A percentile compares a stretch with the other conserved stretches of the same genome.
Conservation (phyloP, 192 early-diverging fungal genomes). For the Pilobolus umbonatus region DNA sequence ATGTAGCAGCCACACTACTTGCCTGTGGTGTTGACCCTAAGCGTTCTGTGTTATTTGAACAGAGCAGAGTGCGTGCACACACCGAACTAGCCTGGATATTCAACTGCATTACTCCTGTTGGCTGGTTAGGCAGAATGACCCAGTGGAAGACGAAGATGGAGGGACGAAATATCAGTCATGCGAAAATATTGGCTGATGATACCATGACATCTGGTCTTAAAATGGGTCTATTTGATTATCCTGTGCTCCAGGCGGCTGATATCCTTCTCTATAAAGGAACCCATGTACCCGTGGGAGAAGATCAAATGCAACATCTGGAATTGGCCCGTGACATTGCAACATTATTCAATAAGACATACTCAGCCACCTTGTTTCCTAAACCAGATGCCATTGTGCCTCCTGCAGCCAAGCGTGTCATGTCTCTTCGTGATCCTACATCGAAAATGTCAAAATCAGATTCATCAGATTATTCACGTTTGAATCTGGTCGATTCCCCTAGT, state of each 20-base stretch:
- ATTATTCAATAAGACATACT: constrained; percentile 72
- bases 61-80: constrained; percentile 75
- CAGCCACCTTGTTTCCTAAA: constrained; percentile 58
- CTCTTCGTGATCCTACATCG: constrained; percentile 62
- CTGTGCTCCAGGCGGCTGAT: constrained; percentile 89
- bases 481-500: constrained; percentile 65
- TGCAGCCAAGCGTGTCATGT: constrained; percentile 77
- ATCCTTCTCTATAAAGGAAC: constrained; percentile 85
- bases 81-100: constrained; percentile 83
- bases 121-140: constrained; percentile 91
- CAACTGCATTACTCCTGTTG: constrained; percentile 80
- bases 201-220: constrained; percentile 42
- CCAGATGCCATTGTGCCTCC: constrained; percentile 61
- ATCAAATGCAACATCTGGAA: constrained; percentile 90
- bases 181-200: constrained; percentile 40
- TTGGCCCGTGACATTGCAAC: constrained; percentile 73
- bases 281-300: constrained; percentile 88
- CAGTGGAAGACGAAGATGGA: constrained; percentile 81
- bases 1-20: constrained; percentile 74
- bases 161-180: constrained; percentile 17
- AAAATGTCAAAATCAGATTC: constrained; percentile 93
- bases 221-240: constrained; percentile 85
- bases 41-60: constrained; percentile 74
- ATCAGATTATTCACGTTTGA: constrained; percentile 67
- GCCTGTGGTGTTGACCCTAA: constrained; percentile 82